Evolutionary conservation across 2,329 filamentous ascomycete species (phyloP), one percentile per base, ranked within the genome.

Genomic region (Penicillium thymicola): DNA sequence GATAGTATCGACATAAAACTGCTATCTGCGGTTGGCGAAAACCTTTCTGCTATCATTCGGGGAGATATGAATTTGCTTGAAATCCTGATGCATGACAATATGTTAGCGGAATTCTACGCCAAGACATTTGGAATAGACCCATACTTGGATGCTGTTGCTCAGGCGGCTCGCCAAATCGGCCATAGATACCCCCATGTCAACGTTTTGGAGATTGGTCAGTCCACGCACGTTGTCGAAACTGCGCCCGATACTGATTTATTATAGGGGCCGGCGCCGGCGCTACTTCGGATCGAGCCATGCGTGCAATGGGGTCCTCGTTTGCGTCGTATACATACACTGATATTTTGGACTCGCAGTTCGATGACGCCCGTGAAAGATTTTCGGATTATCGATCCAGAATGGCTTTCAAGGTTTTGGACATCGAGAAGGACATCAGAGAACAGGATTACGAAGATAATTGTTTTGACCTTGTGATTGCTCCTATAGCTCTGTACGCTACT

Each of bases 321-420:
- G 60, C 67, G 3, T 70, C 68, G 1, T 82, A 81, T 61, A 78
- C 75, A 0, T 82, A 70, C 63, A 81, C 80, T 0, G 79, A 81
- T 54, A 72, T 79, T 13, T 75, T 74, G 0, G 55, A 69, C 4
- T 72, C 68, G 8, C 78, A 78, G 62, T 79, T 81, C 51, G 71
- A 73, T 14, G 60, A 66, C 2, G 75, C 73, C 0, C 58, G 65
- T 23, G 64, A 70, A 25, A 59, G 55, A 4, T 73, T 79, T 23
- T 50, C 60, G 0, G 41, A 54, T 2, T 64, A 67, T 37, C 55
- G 55, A 1, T 51, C 67, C 1, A 65, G 65, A 21, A 70, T 78
- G 63, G 57, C 61, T 11, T 78, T 72, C 59, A 69, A 70, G 42
- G 58, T 63, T 5, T 59, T 77, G 0, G 66, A 77, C 47, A 63